Evolutionary conservation across 1,284 basidiomycete genomes (phyloP), one percentile per base, ranked within the genome.

Genomic region (Pseudozyma flocculosa): DNA sequence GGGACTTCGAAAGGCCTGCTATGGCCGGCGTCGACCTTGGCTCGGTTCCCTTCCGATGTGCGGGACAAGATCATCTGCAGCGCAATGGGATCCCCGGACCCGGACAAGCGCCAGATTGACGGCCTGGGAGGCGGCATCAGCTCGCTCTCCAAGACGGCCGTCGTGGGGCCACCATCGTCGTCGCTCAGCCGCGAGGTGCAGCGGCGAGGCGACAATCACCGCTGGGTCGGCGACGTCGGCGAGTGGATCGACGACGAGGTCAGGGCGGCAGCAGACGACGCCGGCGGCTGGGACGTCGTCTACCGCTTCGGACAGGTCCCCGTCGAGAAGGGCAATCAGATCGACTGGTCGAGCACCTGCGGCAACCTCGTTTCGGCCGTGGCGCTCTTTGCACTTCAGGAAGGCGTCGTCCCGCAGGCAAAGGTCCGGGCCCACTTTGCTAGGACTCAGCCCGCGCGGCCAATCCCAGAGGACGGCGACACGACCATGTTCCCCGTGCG

Each of bases 1-100:
- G 88, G 88, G 1, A 90, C 88, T 0, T 89, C 87, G 18, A 88
- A 89, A 68, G 89, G 88, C 7, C 83, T 90, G 43, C 87, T 87
- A 62, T 70, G 90, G 40, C 82, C 82, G 87, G 14, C 88, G 85
- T 22, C 50, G 0, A 54, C 48, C 17, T 53, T 76, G 4, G 73
- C 74, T 1, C 40, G 51, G 8, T 75, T 46, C 26, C 36, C 54
- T 23, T 56, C 49, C 10, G 54, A 65, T 5, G 79, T 83, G 49
- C 80, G 76, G 8, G 72, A 81, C 1, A 76, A 83, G 61, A 84
- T 90, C 48, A 86, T 90, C 61, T 83, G 87, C 17, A 83, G 63
- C 1, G 73, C 73, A 1, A 70, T 90, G 87, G 89, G 89, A 17
- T 89, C 87, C 2, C 89, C 89, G 0, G 89, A 92, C 70, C 83